Base-by-base conservation (phyloP, 331 rosid species). In the Quercus lobata region DNA sequence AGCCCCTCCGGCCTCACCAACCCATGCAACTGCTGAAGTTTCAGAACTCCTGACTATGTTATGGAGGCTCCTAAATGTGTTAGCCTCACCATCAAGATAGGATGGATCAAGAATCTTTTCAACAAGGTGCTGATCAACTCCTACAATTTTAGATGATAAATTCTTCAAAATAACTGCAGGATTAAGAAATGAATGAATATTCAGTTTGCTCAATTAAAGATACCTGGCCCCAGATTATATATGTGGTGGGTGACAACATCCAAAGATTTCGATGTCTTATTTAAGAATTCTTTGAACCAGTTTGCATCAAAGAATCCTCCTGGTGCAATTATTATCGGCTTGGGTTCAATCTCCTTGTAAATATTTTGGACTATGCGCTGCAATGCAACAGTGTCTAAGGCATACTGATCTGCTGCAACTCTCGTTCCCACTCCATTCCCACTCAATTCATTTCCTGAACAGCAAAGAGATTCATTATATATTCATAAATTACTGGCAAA, bases 1-100 rank as follows among this genome's bases (percentile, higher is more conserved):
- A 57, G 99, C 94, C 52, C 99, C 99, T 78, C 99, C 99, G 5
- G 99, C 83, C 85, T 96, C 99, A 54, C 98, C 99, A 78, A 96
- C 98, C 98, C 99, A 96, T 1, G 98, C 89, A 71, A 65, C 71
- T 21, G 91, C 91, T 15, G 86, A 76, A 65, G 84, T 86, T 78
- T 80, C 63, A 61, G 94, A 86, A 72, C 74, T 85, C 81, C 24
- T 78, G 19, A 93, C 80, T 80, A 88, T 72, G 79, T 73, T 69
- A 32, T 72, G 90, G 54, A 96, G 98, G 85, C 73, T 32, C 17
- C 85, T 72, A 78, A 93, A 96, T 32, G 90, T 88, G 76, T 49
- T 11, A n/a, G 84, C 82, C 85, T 15, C 87, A 32, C 80, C 85
- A 72, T 96, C 91, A 41, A 96, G 97, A 87, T 75, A 83, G 7